Conservation (phyloP, 192 early-diverging fungal genomes). For the Geranomyces michiganensis region DNA sequence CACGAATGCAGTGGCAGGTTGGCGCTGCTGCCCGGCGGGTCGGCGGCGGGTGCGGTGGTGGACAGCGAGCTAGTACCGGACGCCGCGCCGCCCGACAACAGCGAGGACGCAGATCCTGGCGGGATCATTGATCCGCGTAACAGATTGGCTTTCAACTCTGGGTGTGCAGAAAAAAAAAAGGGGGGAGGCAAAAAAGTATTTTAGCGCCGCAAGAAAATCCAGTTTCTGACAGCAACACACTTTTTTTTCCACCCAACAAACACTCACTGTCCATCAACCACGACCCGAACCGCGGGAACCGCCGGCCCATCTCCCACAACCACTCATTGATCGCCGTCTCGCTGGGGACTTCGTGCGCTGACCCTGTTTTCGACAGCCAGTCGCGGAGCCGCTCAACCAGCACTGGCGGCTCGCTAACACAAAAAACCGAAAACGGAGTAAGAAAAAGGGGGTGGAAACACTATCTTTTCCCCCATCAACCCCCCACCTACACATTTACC, state of each 20-base stretch:
- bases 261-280: constrained; percentile 32
- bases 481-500: background rate
- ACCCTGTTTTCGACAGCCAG: constrained; percentile 11
- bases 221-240: no score
- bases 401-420: constrained; percentile 19
- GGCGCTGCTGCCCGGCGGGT: background rate
- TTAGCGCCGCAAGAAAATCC: no score
- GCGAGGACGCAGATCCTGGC: constrained; percentile 3
- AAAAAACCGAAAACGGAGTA: no score
- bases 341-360: background rate
- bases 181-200: no score
- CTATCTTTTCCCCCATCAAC: background rate
- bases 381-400: constrained; percentile 8
- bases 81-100: no score
- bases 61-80: background rate
- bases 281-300: constrained; percentile 16
- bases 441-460: background rate
- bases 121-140: constrained; percentile 7
- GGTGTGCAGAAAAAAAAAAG: no score
- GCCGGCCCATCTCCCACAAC: constrained; percentile 17
- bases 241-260: no score
- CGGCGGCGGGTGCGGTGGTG: constrained; percentile 3
- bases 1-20: background rate
- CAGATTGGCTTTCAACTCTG: constrained; percentile 18
- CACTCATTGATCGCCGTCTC: constrained; percentile 1